A percentile compares a stretch with the other conserved stretches of the same genome.
These are phyloP conservation scores for Hebeloma cylindrosporum DNA, from an alignment of 768 basidiomycete species.

Conservation along the genomic window DNA sequence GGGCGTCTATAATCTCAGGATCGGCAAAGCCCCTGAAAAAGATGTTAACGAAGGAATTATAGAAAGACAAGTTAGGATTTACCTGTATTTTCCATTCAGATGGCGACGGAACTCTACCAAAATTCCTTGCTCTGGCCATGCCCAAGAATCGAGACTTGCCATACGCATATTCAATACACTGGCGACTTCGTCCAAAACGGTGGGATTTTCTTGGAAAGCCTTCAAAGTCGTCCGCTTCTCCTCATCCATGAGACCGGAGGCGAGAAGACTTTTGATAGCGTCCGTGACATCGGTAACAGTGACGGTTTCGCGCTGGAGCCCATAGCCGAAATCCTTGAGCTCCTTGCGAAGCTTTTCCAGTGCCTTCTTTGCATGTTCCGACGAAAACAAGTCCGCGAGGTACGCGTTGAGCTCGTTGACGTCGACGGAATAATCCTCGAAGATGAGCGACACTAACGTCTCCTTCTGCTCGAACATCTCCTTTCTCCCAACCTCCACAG, in stretches of 20 bases:
- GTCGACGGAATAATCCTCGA: slow-evolving; percentile 37
- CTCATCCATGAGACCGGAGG: slow-evolving; percentile 39
- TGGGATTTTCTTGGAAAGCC: slow-evolving; percentile 40
- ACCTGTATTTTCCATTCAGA: slow-evolving; percentile 49
- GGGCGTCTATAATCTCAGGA: slow-evolving; percentile 45
- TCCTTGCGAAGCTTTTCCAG: slow-evolving; percentile 31
- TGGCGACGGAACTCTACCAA: slow-evolving; percentile 45
- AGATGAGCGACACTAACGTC: slow-evolving; percentile 40
- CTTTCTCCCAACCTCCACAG: slow-evolving; percentile 37
- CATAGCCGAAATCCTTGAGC: slow-evolving; percentile 27
- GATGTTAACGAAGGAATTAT: background rate
- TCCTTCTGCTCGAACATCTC: slow-evolving; percentile 44
- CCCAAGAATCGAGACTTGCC: slow-evolving; percentile 39
- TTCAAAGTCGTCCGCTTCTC: slow-evolving; percentile 40
- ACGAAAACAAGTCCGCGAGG: slow-evolving; percentile 38
- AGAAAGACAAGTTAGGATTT: background rate
- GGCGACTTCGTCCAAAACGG: slow-evolving; percentile 40
- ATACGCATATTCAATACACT: slow-evolving; percentile 49
- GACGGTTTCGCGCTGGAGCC: slow-evolving; percentile 27
- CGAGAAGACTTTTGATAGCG: slow-evolving; percentile 36
- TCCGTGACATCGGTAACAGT: slow-evolving; percentile 25
- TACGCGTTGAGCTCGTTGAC: slow-evolving; percentile 31
- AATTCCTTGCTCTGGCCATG: slow-evolving; percentile 44
- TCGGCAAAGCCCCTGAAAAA: slow-evolving; percentile 43
- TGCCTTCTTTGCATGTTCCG: slow-evolving; percentile 28